phyloP scores from a whole-genome alignment of 208 protist species.

The Trypanosoma melophagium region DNA sequence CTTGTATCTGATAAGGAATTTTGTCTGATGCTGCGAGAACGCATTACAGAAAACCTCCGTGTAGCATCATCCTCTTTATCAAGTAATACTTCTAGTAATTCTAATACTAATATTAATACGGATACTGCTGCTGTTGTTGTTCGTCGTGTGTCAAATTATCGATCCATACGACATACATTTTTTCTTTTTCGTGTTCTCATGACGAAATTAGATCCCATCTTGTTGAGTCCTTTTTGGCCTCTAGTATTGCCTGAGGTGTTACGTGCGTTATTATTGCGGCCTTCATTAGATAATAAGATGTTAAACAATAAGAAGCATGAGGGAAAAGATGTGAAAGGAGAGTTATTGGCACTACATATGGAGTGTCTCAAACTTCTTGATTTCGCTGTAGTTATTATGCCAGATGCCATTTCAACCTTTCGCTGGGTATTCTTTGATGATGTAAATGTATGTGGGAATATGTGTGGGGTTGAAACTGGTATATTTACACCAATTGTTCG shows the following conservation, averaged over 20 bases:
- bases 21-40: slow-evolving; percentile 42
- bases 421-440: slow-evolving; percentile 45
- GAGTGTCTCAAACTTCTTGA: slow-evolving; percentile 65
- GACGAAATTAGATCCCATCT: slow-evolving; percentile 30
- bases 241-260: slow-evolving; percentile 46
- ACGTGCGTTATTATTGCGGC: slow-evolving; percentile 7
- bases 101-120: background rate
- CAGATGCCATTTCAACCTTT: slow-evolving; percentile 31
- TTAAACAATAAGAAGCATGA: background rate
- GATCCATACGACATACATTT: slow-evolving; percentile 36
- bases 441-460: background rate
- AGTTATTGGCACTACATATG: slow-evolving; percentile 46
- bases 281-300: background rate
- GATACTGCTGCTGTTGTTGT: background rate
- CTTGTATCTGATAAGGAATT: slow-evolving; percentile 41
- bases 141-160: slow-evolving; percentile 1
- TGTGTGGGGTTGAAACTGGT: background rate
- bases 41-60: slow-evolving; percentile 33
- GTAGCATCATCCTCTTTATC: slow-evolving; percentile 21
- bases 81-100: background rate
- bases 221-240: slow-evolving; percentile 53
- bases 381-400: slow-evolving; percentile 42
- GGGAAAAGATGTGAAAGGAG: slow-evolving; percentile 10
- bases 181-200: slow-evolving; percentile 69
- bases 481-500: slow-evolving; percentile 18